Evolutionary conservation across 495 filamentous ascomycete species (phyloP), one percentile per base, ranked within the genome.

Genomic region (Xylaria grammica): DNA sequence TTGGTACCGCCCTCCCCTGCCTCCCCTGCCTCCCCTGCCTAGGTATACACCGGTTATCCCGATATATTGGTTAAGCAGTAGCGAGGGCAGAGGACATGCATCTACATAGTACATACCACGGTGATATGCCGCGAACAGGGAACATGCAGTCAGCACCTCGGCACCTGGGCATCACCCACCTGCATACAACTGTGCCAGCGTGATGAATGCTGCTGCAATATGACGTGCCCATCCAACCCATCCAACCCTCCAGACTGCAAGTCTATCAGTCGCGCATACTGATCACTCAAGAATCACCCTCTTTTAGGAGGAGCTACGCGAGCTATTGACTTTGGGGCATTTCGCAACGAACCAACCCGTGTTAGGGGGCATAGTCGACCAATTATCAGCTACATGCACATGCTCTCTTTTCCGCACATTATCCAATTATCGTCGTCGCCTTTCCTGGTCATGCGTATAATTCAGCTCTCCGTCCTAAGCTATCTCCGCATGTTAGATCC

Each of bases 211-310:
- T 30, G 54, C 40, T 58, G 54, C 54, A 58, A 34, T 36, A 59
- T 59, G 56, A 59, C 56, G 56, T 59, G n/a, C n/a, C n/a, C n/a
- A n/a, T n/a, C n/a, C n/a, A n/a, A n/a, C 55, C 56, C 40, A 48
- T 19, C 55, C 19, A 46, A 30, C 38, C 38, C 2, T 67, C 26
- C 46, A 36, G 29, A 32, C 2, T 26, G 52, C 36, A 36, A 44
- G 48, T 46, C 65, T 77, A 84, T 60, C 85, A 96, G 29, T 36
- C 30, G 30, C n/a, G 17, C 53, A 17, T 5, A 2, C 53, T 5
- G 26, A 17, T 53, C 52, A 55, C 30, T 8, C 2, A 15, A 22
- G 38, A 9, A 55, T 17, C 52, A 2, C 22, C 52, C 17, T 54
- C 20, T 54, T 53, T 20, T 22, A 22, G 9, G 49, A 54, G 9